Evolutionary conservation across 495 filamentous ascomycete species (phyloP).

Genomic region (Penicillium antarcticum): DNA sequence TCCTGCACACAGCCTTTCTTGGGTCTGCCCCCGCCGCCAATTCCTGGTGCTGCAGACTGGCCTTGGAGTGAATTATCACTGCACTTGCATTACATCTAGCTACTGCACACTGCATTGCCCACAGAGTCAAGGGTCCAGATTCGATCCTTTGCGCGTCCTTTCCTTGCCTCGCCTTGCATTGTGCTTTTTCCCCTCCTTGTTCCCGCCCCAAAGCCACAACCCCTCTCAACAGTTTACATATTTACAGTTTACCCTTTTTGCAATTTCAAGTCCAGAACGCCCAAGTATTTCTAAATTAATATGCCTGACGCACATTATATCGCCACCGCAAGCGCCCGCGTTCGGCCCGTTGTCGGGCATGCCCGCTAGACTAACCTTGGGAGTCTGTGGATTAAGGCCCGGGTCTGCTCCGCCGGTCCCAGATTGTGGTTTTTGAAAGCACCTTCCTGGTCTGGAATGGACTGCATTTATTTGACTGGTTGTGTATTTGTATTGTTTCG

Average conservation of each 20-base stretch:
- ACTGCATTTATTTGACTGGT: conserved; percentile 8
- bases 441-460: conserved; percentile 27
- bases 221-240: neutral
- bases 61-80: neutral
- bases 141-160: neutral
- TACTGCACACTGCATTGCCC: conserved; percentile 1
- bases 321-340: conserved; percentile 20
- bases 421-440: conserved; percentile 1
- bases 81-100: conserved; percentile 1
- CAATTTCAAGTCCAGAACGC: neutral
- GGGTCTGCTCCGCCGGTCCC: conserved; percentile 15
- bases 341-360: conserved; percentile 33
- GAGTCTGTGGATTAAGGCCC: conserved; percentile 7
- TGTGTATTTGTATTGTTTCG: conserved; percentile 1
- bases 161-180: neutral
- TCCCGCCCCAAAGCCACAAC: neutral
- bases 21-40: conserved; percentile 3
- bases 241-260: neutral
- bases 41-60: neutral
- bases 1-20: conserved; percentile 9
- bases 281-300: neutral
- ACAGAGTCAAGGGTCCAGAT: neutral
- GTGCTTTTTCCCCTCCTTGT: too few species aligned
- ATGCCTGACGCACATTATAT: conserved; percentile 9
- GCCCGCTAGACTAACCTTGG: conserved; percentile 31